Base-by-base conservation (phyloP, 352 stramenopile genomes). In the Pseudoperonospora humuli region DNA sequence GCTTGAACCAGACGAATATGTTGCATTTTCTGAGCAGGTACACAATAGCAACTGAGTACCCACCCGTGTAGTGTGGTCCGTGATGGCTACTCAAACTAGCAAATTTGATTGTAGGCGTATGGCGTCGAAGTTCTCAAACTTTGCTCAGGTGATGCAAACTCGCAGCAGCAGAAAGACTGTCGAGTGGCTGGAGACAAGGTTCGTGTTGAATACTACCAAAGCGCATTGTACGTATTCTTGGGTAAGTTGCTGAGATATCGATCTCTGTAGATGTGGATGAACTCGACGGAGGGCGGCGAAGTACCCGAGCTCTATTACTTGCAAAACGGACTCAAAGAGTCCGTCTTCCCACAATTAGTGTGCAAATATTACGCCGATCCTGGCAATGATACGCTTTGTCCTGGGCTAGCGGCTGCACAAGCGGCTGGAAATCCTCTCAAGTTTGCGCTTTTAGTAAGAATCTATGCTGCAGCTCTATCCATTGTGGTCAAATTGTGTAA, bases 1-100 rank as follows among this genome's bases (percentile, higher is more conserved):
- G 78, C 75, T 90, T 4, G 55, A 67, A 2, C 46, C 51, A 10
- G 68, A 90, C 23, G 75, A 87, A 44, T 90, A 86, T 36, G 75
- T 87, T 21, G 70, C 75, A 10, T 81, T 90, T 50, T 87, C 75
- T 1, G 77, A 90, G 52, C 77, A 90, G 59, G 69, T 77, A 49
- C 15, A 36, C n/a, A n/a, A 36, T 7, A 18, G 7, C 5, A 36
- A 36, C n/a, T 2, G 6, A 27, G 23, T 27, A 27, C 23, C 23
- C 6, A 27, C 3, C n/a, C n/a, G n/a, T n/a, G n/a, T n/a, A n/a
- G n/a, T 27, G 23, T 27, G 7, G 6, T 4, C 1, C 10, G 3
- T 27, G 23, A 8, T 27, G 10, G 23, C 23, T 27, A 8, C 7
- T 8, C 23, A 27, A 27, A 27, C 23, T 1, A 27, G 7, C 3